Evolutionary conservation across 768 basidiomycete species (phyloP).

Genomic region (Calocera viscosa): DNA sequence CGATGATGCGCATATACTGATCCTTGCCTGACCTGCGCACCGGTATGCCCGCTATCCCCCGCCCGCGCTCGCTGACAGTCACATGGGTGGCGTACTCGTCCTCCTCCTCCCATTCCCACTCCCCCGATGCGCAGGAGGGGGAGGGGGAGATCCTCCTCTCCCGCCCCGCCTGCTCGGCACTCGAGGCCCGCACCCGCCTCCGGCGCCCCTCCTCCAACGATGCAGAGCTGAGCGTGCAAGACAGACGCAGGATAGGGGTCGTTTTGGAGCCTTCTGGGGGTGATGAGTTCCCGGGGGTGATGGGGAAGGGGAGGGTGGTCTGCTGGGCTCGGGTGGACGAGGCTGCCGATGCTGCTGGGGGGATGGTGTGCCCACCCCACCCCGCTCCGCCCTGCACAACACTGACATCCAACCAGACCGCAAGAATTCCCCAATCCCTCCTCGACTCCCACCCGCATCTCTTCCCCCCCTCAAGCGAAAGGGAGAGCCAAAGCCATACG

Average conservation of each 20-base stretch:
- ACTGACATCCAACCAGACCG: not conserved
- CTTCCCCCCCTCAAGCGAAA: not conserved
- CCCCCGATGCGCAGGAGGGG: not conserved
- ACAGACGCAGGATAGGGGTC: not conserved
- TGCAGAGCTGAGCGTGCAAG: not conserved
- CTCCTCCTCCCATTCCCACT: too few species aligned
- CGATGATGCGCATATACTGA: too few species aligned
- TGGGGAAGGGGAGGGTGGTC: not conserved
- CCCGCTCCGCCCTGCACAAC: not conserved
- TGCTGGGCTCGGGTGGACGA: conserved; percentile 3
- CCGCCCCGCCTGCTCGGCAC: not conserved
- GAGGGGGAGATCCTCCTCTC: conserved; percentile 2
- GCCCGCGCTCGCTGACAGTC: too few species aligned
- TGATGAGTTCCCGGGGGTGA: not conserved
- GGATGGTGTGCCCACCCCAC: not conserved
- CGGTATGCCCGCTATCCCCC: too few species aligned
- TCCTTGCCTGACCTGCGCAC: too few species aligned
- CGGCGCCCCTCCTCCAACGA: not conserved
- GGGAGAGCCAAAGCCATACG: too few species aligned
- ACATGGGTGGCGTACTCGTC: too few species aligned
- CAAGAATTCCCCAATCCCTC: not conserved
- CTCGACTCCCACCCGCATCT: not conserved
- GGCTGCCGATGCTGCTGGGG: not conserved
- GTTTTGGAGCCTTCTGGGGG: not conserved
- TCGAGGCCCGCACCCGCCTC: not conserved